Conservation (phyloP, 1,284 basidiomycete species). For the Cutaneotrichosporon sp. region DNA sequence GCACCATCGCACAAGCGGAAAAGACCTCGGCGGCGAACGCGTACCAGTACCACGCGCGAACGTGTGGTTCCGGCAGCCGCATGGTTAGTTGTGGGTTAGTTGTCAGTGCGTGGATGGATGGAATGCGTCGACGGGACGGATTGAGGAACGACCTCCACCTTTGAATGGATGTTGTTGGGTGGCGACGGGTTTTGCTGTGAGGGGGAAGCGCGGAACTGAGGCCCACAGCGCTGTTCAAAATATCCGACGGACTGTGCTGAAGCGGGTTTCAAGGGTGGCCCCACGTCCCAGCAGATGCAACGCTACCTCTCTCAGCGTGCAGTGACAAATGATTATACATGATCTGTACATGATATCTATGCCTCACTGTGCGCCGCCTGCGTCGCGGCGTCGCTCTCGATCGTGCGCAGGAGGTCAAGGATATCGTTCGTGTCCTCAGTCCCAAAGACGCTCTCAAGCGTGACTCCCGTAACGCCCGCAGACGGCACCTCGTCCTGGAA, state of each 20-base stretch:
- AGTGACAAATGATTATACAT: too few species aligned
- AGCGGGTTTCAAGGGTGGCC: too few species aligned
- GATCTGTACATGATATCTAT: too few species aligned
- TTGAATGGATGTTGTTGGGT: not conserved
- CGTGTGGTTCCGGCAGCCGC: conserved; percentile 19
- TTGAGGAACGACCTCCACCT: not conserved
- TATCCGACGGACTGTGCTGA: too few species aligned
- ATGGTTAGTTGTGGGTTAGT: conserved; percentile 1
- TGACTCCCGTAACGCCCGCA: conserved; percentile 1
- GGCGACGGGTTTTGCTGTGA: too few species aligned
- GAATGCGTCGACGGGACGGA: not conserved
- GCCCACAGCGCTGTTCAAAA: too few species aligned
- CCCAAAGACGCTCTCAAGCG: conserved; percentile 15
- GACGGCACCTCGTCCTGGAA: conserved; percentile 11
- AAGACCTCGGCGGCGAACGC: conserved; percentile 47
- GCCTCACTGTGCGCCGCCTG: not conserved
- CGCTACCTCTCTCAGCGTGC: too few species aligned
- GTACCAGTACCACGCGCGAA: conserved; percentile 45
- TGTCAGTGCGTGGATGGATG: not conserved
- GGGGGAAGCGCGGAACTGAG: too few species aligned
- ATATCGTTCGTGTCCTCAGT: conserved; percentile 15
- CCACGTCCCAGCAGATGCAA: too few species aligned
- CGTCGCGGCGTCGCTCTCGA: conserved; percentile 11
- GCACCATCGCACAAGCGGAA: conserved; percentile 37
- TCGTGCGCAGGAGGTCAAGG: conserved; percentile 13